phyloP scores from a whole-genome alignment of 2,329 filamentous ascomycete species.

The Aureobasidium pullulans region DNA sequence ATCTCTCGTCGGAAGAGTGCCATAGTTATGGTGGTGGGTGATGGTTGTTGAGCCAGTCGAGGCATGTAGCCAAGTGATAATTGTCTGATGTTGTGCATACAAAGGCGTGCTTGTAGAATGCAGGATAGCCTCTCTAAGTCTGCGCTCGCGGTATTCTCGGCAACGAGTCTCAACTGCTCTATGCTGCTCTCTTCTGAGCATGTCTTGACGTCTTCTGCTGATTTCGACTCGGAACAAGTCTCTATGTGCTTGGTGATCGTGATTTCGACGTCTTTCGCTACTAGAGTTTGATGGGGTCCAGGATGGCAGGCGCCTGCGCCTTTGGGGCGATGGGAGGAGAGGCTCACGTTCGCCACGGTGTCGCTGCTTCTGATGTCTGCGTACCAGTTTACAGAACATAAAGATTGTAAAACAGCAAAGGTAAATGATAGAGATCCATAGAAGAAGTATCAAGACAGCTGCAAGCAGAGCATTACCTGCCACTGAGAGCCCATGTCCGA shows the following conservation, averaged over 20 bases:
- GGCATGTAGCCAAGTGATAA: constrained; percentile 2
- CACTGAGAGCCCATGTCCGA: not conserved
- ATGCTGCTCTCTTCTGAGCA: not conserved
- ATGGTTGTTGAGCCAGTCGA: not conserved
- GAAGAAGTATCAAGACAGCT: not conserved
- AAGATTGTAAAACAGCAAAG: not conserved
- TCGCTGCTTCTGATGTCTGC: not conserved
- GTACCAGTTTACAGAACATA: not conserved
- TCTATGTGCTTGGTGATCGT: not conserved
- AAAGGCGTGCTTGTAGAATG: not conserved
- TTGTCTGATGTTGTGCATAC: not conserved
- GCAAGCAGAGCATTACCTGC: not conserved
- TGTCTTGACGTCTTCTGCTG: constrained; percentile 1
- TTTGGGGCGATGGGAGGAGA: not conserved
- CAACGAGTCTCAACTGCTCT: not conserved
- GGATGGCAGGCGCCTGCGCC: constrained; percentile 4
- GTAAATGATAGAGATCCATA: constrained; percentile 5
- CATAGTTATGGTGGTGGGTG: not conserved
- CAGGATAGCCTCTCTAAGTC: not conserved
- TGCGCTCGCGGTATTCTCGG: not conserved
- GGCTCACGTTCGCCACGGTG: not conserved
- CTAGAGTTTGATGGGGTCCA: not conserved
- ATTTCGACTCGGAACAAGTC: constrained; percentile 5
- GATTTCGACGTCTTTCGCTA: not conserved
- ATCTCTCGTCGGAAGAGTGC: not conserved